Evolutionary conservation across 2,329 filamentous ascomycete species (phyloP).

Genomic region (Pseudocercospora cruenta): DNA sequence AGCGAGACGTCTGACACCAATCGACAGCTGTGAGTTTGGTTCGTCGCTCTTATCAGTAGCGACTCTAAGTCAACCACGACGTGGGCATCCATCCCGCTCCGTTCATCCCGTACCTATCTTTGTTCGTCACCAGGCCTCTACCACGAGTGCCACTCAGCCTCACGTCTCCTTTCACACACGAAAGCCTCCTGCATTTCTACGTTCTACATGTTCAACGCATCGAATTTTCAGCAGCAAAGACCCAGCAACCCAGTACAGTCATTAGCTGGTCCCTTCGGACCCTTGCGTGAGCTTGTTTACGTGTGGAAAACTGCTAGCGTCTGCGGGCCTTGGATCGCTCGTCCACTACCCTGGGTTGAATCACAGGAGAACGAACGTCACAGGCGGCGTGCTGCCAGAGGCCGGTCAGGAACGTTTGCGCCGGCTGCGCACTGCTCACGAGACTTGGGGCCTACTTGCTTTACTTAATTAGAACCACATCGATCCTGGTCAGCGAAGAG

Average conservation of each 20-base stretch:
- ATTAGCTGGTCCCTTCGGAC: neutral
- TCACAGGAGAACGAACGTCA: constrained; percentile 10
- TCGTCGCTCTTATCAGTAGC: constrained; percentile 15
- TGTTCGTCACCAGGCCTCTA: neutral
- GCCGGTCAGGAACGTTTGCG: constrained; percentile 10
- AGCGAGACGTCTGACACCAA: neutral
- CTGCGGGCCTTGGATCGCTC: neutral
- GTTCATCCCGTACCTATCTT: constrained; percentile 9
- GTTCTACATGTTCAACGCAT: neutral
- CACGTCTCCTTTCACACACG: neutral
- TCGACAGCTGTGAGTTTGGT: constrained; percentile 10
- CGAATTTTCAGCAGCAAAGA: neutral
- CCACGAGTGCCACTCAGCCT: neutral
- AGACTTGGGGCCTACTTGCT: constrained; percentile 14
- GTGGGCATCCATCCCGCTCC: neutral
- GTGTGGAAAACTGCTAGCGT: neutral
- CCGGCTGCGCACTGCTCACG: constrained; percentile 16
- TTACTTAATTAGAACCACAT: constrained; percentile 24
- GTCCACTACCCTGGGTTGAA: neutral
- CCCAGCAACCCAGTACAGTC: neutral
- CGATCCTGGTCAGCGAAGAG: constrained; percentile 7
- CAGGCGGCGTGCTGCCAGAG: neutral
- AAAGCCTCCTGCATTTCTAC: neutral
- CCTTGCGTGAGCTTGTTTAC: constrained; percentile 9
- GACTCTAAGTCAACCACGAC: constrained; percentile 1